These are phyloP conservation scores for Chalciporus pseudorubinellus DNA, from an alignment of 768 basidiomycete genomes.

Conservation along the genomic window DNA sequence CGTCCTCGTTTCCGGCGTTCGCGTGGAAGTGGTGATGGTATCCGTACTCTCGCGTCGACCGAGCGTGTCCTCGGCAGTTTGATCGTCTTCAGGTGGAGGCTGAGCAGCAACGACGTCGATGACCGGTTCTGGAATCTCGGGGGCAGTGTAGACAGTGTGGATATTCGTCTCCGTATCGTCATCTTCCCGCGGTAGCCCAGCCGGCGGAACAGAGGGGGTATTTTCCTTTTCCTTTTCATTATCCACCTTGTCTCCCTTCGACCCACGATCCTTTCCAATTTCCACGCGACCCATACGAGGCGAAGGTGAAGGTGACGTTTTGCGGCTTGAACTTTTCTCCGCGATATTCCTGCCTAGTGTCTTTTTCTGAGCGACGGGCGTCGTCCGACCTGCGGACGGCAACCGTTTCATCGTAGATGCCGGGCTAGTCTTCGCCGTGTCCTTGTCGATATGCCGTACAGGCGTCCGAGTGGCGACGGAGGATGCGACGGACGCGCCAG, in stretches of 20 bases:
- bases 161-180: conserved; percentile 35
- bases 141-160: conserved; percentile 21
- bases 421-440: conserved; percentile 23
- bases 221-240: conserved; percentile 20
- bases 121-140: conserved; percentile 10
- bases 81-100: conserved; percentile 15
- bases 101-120: conserved; percentile 9
- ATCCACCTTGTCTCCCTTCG: conserved; percentile 36
- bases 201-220: conserved; percentile 16
- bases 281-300: conserved; percentile 18
- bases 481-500: conserved; percentile 26
- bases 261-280: conserved; percentile 34
- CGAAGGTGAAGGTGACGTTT: conserved; percentile 13
- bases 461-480: conserved; percentile 18
- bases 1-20: conserved; percentile 16
- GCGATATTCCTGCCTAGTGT: conserved; percentile 11
- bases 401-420: conserved; percentile 17
- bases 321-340: conserved; percentile 16
- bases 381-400: conserved; percentile 22
- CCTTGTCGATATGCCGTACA: conserved; percentile 25
- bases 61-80: conserved; percentile 15
- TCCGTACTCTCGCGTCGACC: conserved; percentile 26
- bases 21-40: conserved; percentile 25
- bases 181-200: conserved; percentile 36
- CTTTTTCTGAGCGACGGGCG: conserved; percentile 21